These are phyloP conservation scores for Kwoniella pini DNA, from an alignment of 768 basidiomycete genomes.

Conservation along the genomic window DNA sequence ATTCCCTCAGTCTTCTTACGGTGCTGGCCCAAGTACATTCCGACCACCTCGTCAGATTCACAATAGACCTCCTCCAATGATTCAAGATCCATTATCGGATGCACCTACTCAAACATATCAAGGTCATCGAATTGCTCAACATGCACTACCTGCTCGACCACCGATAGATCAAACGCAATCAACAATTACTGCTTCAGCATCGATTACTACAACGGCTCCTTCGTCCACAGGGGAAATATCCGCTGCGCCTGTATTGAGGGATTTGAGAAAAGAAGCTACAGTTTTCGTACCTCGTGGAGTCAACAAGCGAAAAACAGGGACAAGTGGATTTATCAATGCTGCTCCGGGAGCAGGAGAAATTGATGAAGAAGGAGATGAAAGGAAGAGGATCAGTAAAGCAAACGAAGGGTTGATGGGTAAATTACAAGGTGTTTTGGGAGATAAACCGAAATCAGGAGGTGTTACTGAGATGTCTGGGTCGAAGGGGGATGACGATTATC, in stretches of 20 bases:
- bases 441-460: conserved; percentile 5
- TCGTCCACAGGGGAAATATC: conserved; percentile 67
- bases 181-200: conserved; percentile 55
- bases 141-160: conserved; percentile 41
- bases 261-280: conserved; percentile 92
- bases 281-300: conserved; percentile 82
- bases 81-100: conserved; percentile 74
- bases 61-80: conserved; percentile 14
- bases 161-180: conserved; percentile 1
- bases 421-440: conserved; percentile 44
- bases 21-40: conserved; percentile 34
- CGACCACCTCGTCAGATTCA: conserved; percentile 40
- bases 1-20: conserved; percentile 1
- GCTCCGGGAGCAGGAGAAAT: conserved; percentile 41
- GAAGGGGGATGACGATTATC: conserved; percentile 49
- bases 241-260: conserved; percentile 82
- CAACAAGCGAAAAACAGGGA: conserved; percentile 66
- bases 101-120: conserved; percentile 77
- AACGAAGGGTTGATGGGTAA: conserved; percentile 44
- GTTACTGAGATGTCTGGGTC: not conserved
- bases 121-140: conserved; percentile 63
- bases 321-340: conserved; percentile 35
- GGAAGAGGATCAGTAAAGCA: conserved; percentile 4
- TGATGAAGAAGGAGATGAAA: conserved; percentile 42
- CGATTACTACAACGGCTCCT: conserved; percentile 22